A percentile compares a stretch with the other conserved stretches of the same genome.
Conservation (phyloP, 176 grass and related monocot species). For the Poa pratensis region DNA sequence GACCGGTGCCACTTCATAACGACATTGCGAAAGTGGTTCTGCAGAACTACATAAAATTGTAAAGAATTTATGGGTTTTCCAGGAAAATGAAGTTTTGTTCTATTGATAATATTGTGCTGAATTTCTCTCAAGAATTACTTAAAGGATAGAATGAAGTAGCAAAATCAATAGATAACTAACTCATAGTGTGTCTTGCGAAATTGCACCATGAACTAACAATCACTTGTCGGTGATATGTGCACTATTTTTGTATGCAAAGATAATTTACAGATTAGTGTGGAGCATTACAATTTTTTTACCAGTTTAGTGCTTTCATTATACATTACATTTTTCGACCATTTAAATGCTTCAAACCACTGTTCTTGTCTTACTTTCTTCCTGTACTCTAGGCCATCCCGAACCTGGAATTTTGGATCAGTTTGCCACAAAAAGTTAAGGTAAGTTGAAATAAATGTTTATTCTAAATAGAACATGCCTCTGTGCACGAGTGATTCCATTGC, state of each 20-base stretch:
- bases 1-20: neutral
- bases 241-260: constrained; percentile 1
- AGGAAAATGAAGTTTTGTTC: neutral
- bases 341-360: constrained; percentile 24
- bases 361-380: constrained; percentile 31
- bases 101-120: neutral
- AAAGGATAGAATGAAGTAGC: neutral
- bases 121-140: neutral
- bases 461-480: constrained; percentile 15
- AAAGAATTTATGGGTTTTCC: too few relatives aligned
- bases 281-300: neutral
- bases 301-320: constrained; percentile 18
- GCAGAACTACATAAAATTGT: neutral
- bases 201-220: neutral
- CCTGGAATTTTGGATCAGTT: constrained; percentile 80
- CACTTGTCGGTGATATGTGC: neutral
- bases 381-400: constrained; percentile 83
- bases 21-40: neutral
- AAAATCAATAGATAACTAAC: neutral
- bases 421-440: constrained; percentile 68
- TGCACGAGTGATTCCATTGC: neutral
- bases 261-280: constrained; percentile 2
- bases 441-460: constrained; percentile 34
- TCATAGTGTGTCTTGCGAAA: neutral
- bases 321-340: constrained; percentile 4